A percentile compares a stretch with the other conserved stretches of the same genome.
Conservation (phyloP, 176 grass and related monocot species). For the Hyparrhenia diplandra region DNA sequence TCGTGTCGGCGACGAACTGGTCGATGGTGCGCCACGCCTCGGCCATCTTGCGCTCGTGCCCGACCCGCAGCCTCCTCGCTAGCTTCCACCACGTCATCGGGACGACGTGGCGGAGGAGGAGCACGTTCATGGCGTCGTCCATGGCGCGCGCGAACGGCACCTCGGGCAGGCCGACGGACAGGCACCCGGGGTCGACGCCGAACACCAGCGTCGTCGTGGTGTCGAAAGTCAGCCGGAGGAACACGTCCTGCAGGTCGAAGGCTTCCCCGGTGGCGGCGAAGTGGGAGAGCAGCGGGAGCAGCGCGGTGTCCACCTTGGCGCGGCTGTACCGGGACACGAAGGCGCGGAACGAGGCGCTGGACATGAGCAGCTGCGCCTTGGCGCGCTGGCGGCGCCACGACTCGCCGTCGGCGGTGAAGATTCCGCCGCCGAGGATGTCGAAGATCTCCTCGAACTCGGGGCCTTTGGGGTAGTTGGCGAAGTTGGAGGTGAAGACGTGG, state of each 20-base stretch:
- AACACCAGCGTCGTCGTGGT: constrained; percentile 50
- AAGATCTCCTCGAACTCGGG: constrained; percentile 69
- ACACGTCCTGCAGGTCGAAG: constrained; percentile 62
- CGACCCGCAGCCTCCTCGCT: constrained; percentile 22
- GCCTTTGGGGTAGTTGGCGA: constrained; percentile 58
- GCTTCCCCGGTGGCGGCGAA: background rate
- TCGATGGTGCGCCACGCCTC: constrained; percentile 50
- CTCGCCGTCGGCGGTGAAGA: constrained; percentile 66
- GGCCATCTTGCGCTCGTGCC: constrained; percentile 45
- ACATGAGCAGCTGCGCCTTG: constrained; percentile 55
- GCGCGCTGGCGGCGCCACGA: constrained; percentile 53
- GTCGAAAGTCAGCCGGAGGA: constrained; percentile 66
- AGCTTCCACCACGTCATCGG: constrained; percentile 62
- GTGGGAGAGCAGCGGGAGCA: constrained; percentile 47
- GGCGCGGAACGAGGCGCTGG: constrained; percentile 26
- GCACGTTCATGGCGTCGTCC: constrained; percentile 57
- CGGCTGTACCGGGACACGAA: constrained; percentile 37
- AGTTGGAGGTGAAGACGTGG: constrained; percentile 67
- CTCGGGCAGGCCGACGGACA: constrained; percentile 26
- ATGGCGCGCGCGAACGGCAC: constrained; percentile 54
- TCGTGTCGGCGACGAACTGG: constrained; percentile 54
- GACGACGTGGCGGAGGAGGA: constrained; percentile 51
- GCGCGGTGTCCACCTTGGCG: constrained; percentile 37
- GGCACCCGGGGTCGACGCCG: constrained; percentile 52
- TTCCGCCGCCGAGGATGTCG: constrained; percentile 76